These are phyloP conservation scores for Mariannaea sp. DNA, from an alignment of 2,329 filamentous ascomycete species.

Conservation along the genomic window DNA sequence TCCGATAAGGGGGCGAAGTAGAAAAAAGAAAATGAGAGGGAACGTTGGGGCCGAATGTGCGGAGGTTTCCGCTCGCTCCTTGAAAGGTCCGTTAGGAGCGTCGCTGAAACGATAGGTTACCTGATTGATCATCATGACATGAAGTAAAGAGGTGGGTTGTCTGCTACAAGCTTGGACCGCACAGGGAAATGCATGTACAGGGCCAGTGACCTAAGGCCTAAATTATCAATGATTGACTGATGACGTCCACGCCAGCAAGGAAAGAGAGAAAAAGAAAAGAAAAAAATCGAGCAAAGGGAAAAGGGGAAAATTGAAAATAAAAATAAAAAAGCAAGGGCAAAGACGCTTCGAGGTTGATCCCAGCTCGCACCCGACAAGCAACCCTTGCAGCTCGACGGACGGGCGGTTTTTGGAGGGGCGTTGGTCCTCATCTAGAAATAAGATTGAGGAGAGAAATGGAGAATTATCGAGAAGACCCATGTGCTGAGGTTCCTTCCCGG, in stretches of 20 bases:
- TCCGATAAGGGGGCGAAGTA: background rate
- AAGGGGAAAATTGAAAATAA: too few relatives aligned
- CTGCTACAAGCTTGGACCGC: slow-evolving; percentile 4
- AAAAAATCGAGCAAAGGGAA: slow-evolving; percentile 13
- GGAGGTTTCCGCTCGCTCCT: slow-evolving; percentile 6
- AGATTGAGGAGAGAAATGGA: slow-evolving; percentile 8
- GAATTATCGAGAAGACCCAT: slow-evolving; percentile 35
- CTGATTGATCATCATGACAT: too few relatives aligned
- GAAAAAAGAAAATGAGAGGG: background rate
- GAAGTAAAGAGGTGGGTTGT: slow-evolving; percentile 6
- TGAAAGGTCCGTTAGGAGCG: background rate
- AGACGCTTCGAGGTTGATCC: slow-evolving; percentile 15
- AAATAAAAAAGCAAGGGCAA: slow-evolving; percentile 13
- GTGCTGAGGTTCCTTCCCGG: slow-evolving; percentile 35
- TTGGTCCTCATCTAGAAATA: slow-evolving; percentile 8
- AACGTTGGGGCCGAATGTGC: slow-evolving; percentile 1
- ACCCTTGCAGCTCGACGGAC: slow-evolving; percentile 11
- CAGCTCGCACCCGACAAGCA: slow-evolving; percentile 12
- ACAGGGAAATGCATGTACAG: slow-evolving; percentile 7
- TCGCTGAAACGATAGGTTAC: background rate
- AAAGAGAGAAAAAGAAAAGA: too few relatives aligned
- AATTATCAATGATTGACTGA: too few relatives aligned
- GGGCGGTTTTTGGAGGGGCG: slow-evolving; percentile 10
- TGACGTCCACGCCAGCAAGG: slow-evolving; percentile 11
- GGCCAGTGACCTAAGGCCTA: background rate